A percentile compares a stretch with the other conserved stretches of the same genome.
Evolutionary conservation across 164 flowering plant species (phyloP).

Genomic region (Vitis cinerea): DNA sequence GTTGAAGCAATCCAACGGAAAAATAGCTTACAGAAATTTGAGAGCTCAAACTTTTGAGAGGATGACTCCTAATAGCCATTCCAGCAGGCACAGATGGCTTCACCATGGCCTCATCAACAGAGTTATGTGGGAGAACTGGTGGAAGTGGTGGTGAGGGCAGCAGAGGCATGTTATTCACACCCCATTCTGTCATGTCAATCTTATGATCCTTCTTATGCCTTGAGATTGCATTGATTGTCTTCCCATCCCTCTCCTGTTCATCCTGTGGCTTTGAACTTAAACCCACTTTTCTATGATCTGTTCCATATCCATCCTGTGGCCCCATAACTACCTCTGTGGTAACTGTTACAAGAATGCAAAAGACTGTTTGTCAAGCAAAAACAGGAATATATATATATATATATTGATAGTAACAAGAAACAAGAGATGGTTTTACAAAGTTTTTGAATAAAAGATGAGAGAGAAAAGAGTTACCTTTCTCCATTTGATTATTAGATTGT

Average conservation of each 20-base stretch:
- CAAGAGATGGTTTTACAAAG: neutral
- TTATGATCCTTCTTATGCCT: conserved; percentile 24
- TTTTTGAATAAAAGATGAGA: neutral
- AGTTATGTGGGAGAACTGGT: conserved; percentile 13
- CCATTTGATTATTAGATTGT: conserved; percentile 19
- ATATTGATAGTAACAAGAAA: too few relatives aligned
- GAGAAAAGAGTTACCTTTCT: conserved; percentile 32
- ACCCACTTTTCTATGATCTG: conserved; percentile 14
- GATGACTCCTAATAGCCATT: conserved; percentile 10
- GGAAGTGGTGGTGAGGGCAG: conserved; percentile 35
- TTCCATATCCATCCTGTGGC: conserved; percentile 25
- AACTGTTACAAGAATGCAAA: conserved; percentile 22
- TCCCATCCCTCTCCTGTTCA: conserved; percentile 19
- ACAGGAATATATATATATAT: neutral
- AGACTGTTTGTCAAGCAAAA: conserved; percentile 5
- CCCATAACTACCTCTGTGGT: conserved; percentile 25
- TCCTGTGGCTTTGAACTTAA: conserved; percentile 6
- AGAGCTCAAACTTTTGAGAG: conserved; percentile 20
- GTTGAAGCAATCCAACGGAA: conserved; percentile 76
- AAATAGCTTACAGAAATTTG: conserved; percentile 44
- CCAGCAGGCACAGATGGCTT: conserved; percentile 34
- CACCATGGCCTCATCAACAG: conserved; percentile 32
- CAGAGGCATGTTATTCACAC: conserved; percentile 16
- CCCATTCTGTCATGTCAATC: conserved; percentile 23
- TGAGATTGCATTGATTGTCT: conserved; percentile 18